Base-by-base conservation (phyloP, 352 stramenopile species). In the Pseudoperonospora humuli region DNA sequence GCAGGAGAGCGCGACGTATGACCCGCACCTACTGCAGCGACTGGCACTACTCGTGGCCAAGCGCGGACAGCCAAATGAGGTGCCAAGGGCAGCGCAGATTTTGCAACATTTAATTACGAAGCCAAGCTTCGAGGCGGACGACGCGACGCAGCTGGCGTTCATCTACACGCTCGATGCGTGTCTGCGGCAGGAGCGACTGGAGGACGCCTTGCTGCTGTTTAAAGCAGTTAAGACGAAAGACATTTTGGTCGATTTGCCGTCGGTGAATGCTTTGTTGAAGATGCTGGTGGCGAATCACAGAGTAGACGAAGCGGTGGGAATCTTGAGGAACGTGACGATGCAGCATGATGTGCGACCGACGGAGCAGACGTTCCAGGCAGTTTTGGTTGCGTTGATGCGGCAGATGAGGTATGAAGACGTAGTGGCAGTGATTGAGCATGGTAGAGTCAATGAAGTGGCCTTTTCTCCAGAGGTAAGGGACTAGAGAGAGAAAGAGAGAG, bases 161-260 rank as follows among this genome's bases (percentile, higher is more conserved):
- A 85, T 87, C 41, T 84, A 77, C 55, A 65, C 82, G 13, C 42
- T 78, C n/a, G 70, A 84, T 36, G 68, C 61, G 18, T 87, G 75
- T 61, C 39, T 84, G 19, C 52, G 63, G 5, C 54, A 74, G 31
- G 34, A 64, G 2, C 59, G 80, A 44, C 48, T 84, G 17, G 17
- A 59, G 23, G 60, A 85, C 40, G 75, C 75, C 0, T 39, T 79
- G 14, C 45, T 72, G 33, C 50, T 87, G 20, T 78, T 76, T 31
- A 42, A 70, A 43, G 62, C 73, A 19, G 65, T 66, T 7, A 57
- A 50, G 7, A 69, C 68, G 36, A 56, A 48, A 14, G 71, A 70
- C 18, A 40, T 86, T 0, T 26, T 74, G 19, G 50, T 88, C 23
- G 76, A 88, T 19, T 41, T 88, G n/a, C 61, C 69, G 4, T 70